A percentile compares a stretch with the other conserved stretches of the same genome.
phyloP scores from a whole-genome alignment of 495 filamentous ascomycete species.

The Thermochaetoides thermophila region DNA sequence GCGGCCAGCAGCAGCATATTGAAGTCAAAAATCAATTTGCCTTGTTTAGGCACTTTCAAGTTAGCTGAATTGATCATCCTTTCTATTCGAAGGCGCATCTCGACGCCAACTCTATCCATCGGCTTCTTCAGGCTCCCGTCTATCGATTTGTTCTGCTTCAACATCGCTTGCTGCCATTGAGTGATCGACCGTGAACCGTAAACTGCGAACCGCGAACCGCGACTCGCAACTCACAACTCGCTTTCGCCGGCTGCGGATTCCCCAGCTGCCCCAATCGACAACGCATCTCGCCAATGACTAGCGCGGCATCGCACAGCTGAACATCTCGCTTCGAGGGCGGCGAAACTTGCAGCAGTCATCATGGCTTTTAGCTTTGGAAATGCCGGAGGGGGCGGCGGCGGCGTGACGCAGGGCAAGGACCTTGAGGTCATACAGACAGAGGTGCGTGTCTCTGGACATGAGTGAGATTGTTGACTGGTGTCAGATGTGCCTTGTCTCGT shows the following conservation, averaged over 20 bases:
- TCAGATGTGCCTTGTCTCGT: background rate
- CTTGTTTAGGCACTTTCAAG: background rate
- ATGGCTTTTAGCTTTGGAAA: slow-evolving; percentile 57
- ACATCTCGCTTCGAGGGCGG: slow-evolving; percentile 13
- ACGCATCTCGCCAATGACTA: slow-evolving; percentile 7
- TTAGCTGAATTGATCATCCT: background rate
- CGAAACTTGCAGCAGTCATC: slow-evolving; percentile 16
- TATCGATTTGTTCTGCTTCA: too few relatives aligned
- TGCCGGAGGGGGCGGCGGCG: slow-evolving; percentile 21
- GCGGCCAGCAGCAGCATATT: too few relatives aligned
- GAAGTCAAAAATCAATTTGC: too few relatives aligned
- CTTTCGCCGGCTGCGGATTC: background rate
- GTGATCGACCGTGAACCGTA: too few relatives aligned
- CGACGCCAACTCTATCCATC: too few relatives aligned
- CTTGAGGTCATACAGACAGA: slow-evolving; percentile 45
- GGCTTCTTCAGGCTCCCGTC: too few relatives aligned
- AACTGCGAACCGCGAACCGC: too few relatives aligned
- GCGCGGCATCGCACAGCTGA: slow-evolving; percentile 10
- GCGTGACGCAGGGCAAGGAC: slow-evolving; percentile 37
- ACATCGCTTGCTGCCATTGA: too few relatives aligned
- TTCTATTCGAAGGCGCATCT: too few relatives aligned
- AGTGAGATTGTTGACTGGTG: background rate
- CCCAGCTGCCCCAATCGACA: slow-evolving; percentile 1
- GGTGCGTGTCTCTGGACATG: slow-evolving; percentile 4
- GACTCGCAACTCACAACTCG: background rate